A percentile compares a stretch with the other conserved stretches of the same genome.
phyloP scores from a whole-genome alignment of 2,329 filamentous ascomycete species.

The Aspergillus pseudonomiae region DNA sequence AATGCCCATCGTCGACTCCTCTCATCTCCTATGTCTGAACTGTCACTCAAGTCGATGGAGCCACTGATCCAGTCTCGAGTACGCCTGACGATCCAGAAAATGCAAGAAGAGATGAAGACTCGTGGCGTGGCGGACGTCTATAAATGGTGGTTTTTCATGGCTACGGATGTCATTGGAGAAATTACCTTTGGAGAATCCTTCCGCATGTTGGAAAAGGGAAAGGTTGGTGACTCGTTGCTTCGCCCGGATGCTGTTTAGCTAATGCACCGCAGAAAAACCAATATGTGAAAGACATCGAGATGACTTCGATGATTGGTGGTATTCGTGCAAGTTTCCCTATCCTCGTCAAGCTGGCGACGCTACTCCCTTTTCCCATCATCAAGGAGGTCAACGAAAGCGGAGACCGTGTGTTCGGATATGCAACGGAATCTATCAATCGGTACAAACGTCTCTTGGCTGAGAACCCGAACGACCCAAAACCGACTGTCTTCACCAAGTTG shows the following conservation, averaged over 20 bases:
- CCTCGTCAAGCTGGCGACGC: slow-evolving; percentile 21
- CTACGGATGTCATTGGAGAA: slow-evolving; percentile 58
- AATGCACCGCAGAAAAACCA: slow-evolving; percentile 40
- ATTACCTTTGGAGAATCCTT: slow-evolving; percentile 61
- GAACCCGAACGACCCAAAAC: slow-evolving; percentile 21
- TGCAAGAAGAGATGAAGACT: slow-evolving; percentile 47
- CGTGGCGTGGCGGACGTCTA: slow-evolving; percentile 49
- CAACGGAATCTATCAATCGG: slow-evolving; percentile 27
- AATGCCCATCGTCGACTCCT: slow-evolving; percentile 35
- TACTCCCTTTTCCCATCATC: slow-evolving; percentile 30
- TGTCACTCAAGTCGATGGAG: slow-evolving; percentile 40
- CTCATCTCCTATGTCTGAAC: slow-evolving; percentile 47
- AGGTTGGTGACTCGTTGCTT: slow-evolving; percentile 35
- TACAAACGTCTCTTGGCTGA: slow-evolving; percentile 25
- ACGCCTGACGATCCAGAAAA: slow-evolving; percentile 46
- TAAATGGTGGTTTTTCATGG: slow-evolving; percentile 60
- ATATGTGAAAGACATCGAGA: slow-evolving; percentile 45
- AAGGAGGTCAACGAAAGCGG: slow-evolving; percentile 20
- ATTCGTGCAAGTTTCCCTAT: slow-evolving; percentile 30
- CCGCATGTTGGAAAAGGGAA: slow-evolving; percentile 53
- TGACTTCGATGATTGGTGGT: slow-evolving; percentile 16
- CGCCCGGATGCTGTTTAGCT: neutral
- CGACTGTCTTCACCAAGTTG: slow-evolving; percentile 33
- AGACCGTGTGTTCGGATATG: slow-evolving; percentile 26
- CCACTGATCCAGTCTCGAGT: slow-evolving; percentile 41